Conservation (phyloP, 139 green algal genomes). For the Pseudopediastrum boryanum region DNA sequence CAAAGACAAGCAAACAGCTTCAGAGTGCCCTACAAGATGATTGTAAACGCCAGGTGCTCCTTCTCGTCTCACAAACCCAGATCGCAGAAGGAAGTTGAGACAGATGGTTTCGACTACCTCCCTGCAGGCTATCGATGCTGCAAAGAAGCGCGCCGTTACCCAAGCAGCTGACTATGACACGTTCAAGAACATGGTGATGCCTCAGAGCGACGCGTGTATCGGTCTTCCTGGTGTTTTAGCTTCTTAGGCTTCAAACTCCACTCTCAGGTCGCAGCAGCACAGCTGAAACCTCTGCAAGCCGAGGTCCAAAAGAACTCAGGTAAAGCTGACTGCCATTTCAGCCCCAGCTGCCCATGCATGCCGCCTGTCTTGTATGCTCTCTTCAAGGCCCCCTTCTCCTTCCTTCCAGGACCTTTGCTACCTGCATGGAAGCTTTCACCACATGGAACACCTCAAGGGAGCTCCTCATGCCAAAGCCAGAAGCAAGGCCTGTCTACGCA, state of each 20-base stretch:
- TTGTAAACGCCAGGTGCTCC: too few relatives aligned
- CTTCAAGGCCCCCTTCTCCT: background rate
- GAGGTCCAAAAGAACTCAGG: background rate
- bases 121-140: slow-evolving; percentile 25
- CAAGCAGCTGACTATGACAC: slow-evolving; percentile 34
- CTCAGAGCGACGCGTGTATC: background rate
- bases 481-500: background rate
- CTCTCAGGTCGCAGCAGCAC: too few relatives aligned
- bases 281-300: background rate
- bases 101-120: too few relatives aligned
- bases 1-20: too few relatives aligned
- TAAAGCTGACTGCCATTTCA: background rate
- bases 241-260: background rate
- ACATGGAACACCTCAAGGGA: background rate
- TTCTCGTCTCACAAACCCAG: too few relatives aligned
- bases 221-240: background rate
- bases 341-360: background rate
- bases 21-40: too few relatives aligned
- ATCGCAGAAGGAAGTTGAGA: too few relatives aligned
- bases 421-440: background rate
- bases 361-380: background rate
- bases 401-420: background rate
- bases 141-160: slow-evolving; percentile 28
- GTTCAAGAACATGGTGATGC: slow-evolving; percentile 32
- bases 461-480: background rate